These are phyloP conservation scores for Diplodia seriata DNA, from an alignment of 2,329 filamentous ascomycete species.

Conservation along the genomic window DNA sequence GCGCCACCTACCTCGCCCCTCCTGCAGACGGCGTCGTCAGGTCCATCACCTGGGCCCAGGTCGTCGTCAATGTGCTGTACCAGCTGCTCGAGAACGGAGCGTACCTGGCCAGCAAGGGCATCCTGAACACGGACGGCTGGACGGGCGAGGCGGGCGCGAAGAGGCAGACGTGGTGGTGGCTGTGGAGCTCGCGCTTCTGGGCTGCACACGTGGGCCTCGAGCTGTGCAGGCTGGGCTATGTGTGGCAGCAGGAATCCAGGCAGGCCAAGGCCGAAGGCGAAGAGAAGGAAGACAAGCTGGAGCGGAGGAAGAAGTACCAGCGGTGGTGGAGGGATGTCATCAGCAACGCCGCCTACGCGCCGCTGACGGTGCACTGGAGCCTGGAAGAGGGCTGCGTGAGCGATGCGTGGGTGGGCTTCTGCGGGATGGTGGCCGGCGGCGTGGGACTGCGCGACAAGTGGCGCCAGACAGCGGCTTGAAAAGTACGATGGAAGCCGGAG, in stretches of 20 bases:
- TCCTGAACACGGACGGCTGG: slow-evolving; percentile 61
- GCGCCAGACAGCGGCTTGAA: slow-evolving; percentile 45
- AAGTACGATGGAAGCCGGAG: slow-evolving; percentile 4
- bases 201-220: slow-evolving; percentile 78
- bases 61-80: slow-evolving; percentile 71
- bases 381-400: slow-evolving; percentile 69
- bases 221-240: slow-evolving; percentile 65
- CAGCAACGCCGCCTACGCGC: slow-evolving; percentile 77
- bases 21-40: slow-evolving; percentile 42
- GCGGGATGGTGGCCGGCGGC: slow-evolving; percentile 61
- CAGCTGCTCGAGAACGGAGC: slow-evolving; percentile 85
- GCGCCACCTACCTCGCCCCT: slow-evolving; percentile 47
- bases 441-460: slow-evolving; percentile 56
- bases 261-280: slow-evolving; percentile 44
- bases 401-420: slow-evolving; percentile 64
- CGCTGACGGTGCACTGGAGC: slow-evolving; percentile 85
- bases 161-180: slow-evolving; percentile 66
- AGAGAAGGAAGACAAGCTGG: slow-evolving; percentile 48
- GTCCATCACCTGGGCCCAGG: slow-evolving; percentile 69
- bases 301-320: slow-evolving; percentile 43
- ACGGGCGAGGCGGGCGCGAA: slow-evolving; percentile 53
- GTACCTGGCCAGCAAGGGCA: slow-evolving; percentile 75
- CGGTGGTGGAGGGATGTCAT: slow-evolving; percentile 71
- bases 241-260: slow-evolving; percentile 46
- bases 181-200: slow-evolving; percentile 83